Base-by-base conservation (phyloP, 2,329 filamentous ascomycete species). In the Biscogniauxia marginata region DNA sequence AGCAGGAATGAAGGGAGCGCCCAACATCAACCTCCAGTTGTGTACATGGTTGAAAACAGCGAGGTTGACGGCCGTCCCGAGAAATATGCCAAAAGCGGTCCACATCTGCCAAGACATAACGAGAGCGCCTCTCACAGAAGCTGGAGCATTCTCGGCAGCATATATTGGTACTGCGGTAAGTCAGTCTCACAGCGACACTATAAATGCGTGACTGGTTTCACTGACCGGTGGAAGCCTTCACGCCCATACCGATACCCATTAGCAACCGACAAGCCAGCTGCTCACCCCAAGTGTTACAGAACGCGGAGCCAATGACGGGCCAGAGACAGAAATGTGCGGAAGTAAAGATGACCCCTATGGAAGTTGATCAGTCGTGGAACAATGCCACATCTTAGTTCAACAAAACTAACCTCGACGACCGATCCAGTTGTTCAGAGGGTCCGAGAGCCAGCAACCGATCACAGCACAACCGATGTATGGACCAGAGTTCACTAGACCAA, bases 81-180 rank as follows among this genome's bases (percentile, higher is more conserved):
- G 72, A 63, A 84, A 79, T 60, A 86, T 85, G 47, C 84, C 84
- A 65, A 86, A 78, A 7, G 74, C 74, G 2, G 80, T 85, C 83
- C 85, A 88, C 71, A 88, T 76, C 73, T 93, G 87, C 89, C 90
- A 93, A 60, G 86, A 86, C 89, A 93, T 93, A 60, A 93, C 89
- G 18, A 95, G 77, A 7, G 87, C 89, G 61, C 89, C 88, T 68
- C 89, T 84, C 53, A 91, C 86, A 1, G 78, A 71, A 1, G 88
- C 85, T 0, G 89, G 89, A 0, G 86, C 83, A 55, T 84, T 89
- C 71, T 93, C 89, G 2, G 89, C 89, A 0, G 88, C 86, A 64
- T 90, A 93, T 23, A 93, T 86, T 0, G 90, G 89, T 1, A 91
- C 87, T 69, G 43, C 1, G 13, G 24, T 22, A 21, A 13, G 46